Evolutionary conservation across 768 basidiomycete species (phyloP).

Genomic region (Rhodotorula kratochvilovae): DNA sequence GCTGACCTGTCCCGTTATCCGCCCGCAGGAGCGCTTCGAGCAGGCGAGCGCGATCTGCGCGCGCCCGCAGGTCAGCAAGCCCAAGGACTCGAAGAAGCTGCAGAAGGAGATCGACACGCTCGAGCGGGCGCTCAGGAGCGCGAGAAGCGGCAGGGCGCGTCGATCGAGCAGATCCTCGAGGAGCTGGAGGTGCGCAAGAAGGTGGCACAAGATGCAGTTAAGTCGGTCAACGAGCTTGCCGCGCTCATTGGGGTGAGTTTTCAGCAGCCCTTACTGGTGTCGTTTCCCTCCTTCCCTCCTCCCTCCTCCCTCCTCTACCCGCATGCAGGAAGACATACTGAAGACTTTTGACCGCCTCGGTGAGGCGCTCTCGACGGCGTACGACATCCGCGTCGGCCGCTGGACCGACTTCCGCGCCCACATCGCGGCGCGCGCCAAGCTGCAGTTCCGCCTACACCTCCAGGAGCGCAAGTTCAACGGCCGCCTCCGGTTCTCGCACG

Average conservation of each 20-base stretch:
- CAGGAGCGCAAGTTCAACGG: constrained; percentile 61
- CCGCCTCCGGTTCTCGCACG: constrained; percentile 70
- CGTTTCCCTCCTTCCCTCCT: no score
- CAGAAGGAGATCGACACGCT: constrained; percentile 62
- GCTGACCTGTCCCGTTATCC: neutral
- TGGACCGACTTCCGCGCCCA: constrained; percentile 87
- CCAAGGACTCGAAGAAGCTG: constrained; percentile 44
- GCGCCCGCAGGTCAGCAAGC: constrained; percentile 48
- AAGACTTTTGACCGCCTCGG: neutral
- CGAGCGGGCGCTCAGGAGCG: constrained; percentile 62
- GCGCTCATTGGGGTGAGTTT: constrained; percentile 36
- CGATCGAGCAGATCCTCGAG: constrained; percentile 69
- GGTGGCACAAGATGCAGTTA: constrained; percentile 59
- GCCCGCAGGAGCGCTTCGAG: constrained; percentile 58
- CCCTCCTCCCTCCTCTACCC: no score
- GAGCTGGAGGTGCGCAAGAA: constrained; percentile 64
- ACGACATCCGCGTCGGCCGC: constrained; percentile 61
- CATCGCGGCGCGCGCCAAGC: constrained; percentile 75
- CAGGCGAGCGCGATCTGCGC: constrained; percentile 63
- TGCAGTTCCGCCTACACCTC: constrained; percentile 67
- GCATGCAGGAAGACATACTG: neutral
- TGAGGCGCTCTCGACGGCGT: constrained; percentile 65
- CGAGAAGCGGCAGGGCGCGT: constrained; percentile 68
- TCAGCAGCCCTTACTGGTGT: no score
- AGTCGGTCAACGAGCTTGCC: constrained; percentile 56